Evolutionary conservation across 306 rosid species (phyloP), one percentile per base, ranked within the genome.

Genomic region (Sphenostylis stenocarpa): DNA sequence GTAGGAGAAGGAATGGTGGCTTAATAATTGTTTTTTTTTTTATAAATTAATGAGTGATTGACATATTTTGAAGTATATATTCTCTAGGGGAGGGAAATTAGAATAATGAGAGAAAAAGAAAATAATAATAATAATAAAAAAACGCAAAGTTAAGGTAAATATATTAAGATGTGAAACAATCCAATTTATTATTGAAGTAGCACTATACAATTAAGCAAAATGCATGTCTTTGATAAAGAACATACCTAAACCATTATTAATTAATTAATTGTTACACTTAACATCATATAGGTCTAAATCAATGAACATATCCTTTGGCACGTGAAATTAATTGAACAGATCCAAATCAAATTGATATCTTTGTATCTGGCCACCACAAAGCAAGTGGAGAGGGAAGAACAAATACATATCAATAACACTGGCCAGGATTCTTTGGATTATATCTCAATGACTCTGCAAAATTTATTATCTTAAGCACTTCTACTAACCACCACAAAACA

Each of bases 301-400:
- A 48, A 28, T 29, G 45, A 48, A 28, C n/a, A n/a, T n/a, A n/a
- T 69, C 49, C 17, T 29, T 47, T 28, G 28, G 61, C 60, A 69
- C 29, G 61, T 47, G 44, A 8, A 33, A 33, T 63, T 34, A 48
- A 69, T 29, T 28, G 61, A 70, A 45, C 58, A n/a, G 20, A 28
- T 1, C n/a, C 43, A 8, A 45, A 24, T 26, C 41, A 26, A 28
- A 17, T 49, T 29, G 75, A 48, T n/a, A 9, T 19, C 5, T 28
- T 47, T 31, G 44, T 44, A 17, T 29, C 4, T 26, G 75, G 62
- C 44, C 74, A 48, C 75, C 17, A 31, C 48, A 31, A n/a, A 17
- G 31, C 45, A 31, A 70, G 75, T 17, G 47, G 63, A 70, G 31
- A 31, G 17, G 62, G 62, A 70, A 49, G 63, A 68, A 28, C 73